Base-by-base conservation (phyloP, 2,329 filamentous ascomycete species). In the Fusarium acutatum region DNA sequence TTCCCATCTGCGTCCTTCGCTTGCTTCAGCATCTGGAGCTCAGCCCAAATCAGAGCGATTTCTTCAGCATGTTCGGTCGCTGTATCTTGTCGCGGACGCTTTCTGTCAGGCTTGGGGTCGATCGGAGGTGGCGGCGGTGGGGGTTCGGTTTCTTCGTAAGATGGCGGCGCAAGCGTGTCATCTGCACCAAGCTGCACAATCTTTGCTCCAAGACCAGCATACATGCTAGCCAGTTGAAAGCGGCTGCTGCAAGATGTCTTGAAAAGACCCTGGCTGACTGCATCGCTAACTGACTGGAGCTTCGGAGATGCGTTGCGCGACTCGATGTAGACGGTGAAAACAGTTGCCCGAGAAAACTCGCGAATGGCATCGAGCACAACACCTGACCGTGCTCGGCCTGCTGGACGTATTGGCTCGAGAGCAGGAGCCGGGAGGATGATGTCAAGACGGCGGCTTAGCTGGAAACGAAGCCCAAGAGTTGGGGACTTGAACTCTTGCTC, bases 191-290 rank as follows among this genome's bases (percentile, higher is more conserved):
- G n/a, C 7, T 50, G 34, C 10, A 71, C 34, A 15, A 71, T 47
- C 40, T 72, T 72, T 41, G 53, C 69, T 35, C 69, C 67, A 10
- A 40, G 28, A 14, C 69, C 70, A 10, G 49, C 49, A 18, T 72
- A 72, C 68, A 72, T 69, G 30, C 69, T 69, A 28, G 64, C 60
- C 32, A 72, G 69, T 22, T 68, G 63, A 5, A 46, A 61, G 14
- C 56, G 30, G 34, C 57, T 61, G 22, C 60, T 44, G n/a, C 26
- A 46, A 6, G 54, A 52, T 15, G 50, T 54, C 32, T 57, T 53
- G 30, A 65, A n/a, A 15, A 50, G 46, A 41, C 44, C 69, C n/a
- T 65, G 40, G 26, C 11, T 32, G n/a, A 41, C 28, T 7, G 64
- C 64, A 46, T 72, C 60, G 38, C 70, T 30, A 7, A 72, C 32